A percentile compares a stretch with the other conserved stretches of the same genome.
Conservation (phyloP, 768 basidiomycete genomes). For the Trametes coccinea region DNA sequence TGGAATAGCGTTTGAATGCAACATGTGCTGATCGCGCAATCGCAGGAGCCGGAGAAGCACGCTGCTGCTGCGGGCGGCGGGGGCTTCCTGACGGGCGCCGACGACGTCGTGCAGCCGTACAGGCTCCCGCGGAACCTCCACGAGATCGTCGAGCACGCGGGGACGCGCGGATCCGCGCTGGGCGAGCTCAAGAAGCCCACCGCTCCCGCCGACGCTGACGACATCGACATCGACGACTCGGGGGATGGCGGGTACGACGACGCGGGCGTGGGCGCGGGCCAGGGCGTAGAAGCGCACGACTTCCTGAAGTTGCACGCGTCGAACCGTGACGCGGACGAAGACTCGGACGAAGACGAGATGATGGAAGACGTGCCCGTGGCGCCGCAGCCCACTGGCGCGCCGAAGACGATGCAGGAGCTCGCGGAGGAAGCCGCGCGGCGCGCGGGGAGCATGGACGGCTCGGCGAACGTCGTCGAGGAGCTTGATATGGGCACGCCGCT, state of each 20-base stretch:
- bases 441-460: background rate
- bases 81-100: conserved; percentile 67
- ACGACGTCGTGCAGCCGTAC: conserved; percentile 73
- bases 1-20: no score
- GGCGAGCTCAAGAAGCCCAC: conserved; percentile 10
- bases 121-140: conserved; percentile 61
- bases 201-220: background rate
- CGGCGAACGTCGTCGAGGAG: conserved; percentile 6
- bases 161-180: conserved; percentile 11
- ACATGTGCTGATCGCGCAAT: background rate
- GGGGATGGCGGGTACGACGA: conserved; percentile 26
- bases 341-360: conserved; percentile 30
- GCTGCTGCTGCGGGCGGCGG: conserved; percentile 38
- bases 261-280: background rate
- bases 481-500: background rate
- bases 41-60: conserved; percentile 17
- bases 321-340: conserved; percentile 34
- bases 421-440: conserved; percentile 44
- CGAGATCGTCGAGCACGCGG: conserved; percentile 23
- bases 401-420: conserved; percentile 67
- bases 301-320: background rate
- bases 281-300: background rate
- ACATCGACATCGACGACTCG: background rate
- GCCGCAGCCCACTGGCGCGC: conserved; percentile 28
- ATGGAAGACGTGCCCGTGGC: conserved; percentile 15